Percentiles rank a stretch among this genome's conserved stretches.
Evolutionary conservation across 352 stramenopile genomes (phyloP).

Genomic region (Globisporangium canariense): DNA sequence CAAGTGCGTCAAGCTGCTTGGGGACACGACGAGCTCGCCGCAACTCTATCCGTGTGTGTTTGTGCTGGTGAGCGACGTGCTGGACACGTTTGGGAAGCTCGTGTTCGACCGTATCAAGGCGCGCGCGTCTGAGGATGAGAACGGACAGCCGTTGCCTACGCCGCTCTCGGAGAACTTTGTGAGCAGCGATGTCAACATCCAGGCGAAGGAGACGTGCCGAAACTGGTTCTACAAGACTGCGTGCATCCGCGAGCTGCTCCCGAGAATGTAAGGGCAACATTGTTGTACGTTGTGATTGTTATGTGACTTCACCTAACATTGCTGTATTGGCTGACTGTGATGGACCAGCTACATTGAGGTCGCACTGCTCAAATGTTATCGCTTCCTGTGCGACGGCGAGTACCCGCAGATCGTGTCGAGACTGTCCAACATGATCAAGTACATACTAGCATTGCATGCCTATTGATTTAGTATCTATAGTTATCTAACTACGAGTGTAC

Average conservation of each 20-base stretch:
- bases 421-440: slow-evolving; percentile 88
- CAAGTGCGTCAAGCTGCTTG: slow-evolving; percentile 88
- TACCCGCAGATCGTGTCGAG: slow-evolving; percentile 82
- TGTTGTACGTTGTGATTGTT: slow-evolving; percentile 3
- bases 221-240: slow-evolving; percentile 96
- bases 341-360: slow-evolving; percentile 78
- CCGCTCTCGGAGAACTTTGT: slow-evolving; percentile 67
- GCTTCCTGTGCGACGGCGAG: slow-evolving; percentile 88
- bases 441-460: slow-evolving; percentile 13
- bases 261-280: slow-evolving; percentile 63
- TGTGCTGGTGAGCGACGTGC: slow-evolving; percentile 82
- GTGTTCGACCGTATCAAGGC: slow-evolving; percentile 82
- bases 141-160: slow-evolving; percentile 46
- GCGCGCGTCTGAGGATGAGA: slow-evolving; percentile 59
- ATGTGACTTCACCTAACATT: neutral
- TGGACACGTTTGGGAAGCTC: slow-evolving; percentile 84
- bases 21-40: slow-evolving; percentile 67
- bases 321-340: neutral
- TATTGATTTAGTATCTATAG: neutral
- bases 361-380: slow-evolving; percentile 84
- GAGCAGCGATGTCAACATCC: slow-evolving; percentile 75
- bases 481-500: neutral
- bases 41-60: slow-evolving; percentile 89
- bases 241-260: slow-evolving; percentile 90
- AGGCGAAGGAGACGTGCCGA: slow-evolving; percentile 88